Evolutionary conservation across 2,329 filamentous ascomycete genomes (phyloP).

Genomic region (Ophiostoma tasmaniense): DNA sequence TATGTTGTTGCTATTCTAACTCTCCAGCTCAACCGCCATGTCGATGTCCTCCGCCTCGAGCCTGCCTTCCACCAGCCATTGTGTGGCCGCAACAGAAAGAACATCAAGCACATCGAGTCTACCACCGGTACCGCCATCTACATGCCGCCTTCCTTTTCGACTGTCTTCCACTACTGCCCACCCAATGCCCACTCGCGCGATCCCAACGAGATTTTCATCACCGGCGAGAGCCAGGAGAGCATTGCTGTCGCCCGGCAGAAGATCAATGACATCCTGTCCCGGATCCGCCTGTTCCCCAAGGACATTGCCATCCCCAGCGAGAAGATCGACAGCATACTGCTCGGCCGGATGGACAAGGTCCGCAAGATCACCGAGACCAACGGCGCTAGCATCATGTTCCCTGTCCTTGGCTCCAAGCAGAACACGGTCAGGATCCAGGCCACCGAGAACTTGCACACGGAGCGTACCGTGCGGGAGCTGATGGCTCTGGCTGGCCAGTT

Average conservation of each 20-base stretch:
- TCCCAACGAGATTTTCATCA: conserved; percentile 89
- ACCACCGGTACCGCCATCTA: conserved; percentile 95
- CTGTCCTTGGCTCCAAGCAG: conserved; percentile 75
- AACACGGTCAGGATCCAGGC: conserved; percentile 85
- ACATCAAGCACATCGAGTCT: conserved; percentile 96
- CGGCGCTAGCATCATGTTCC: conserved; percentile 89
- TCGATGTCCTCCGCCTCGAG: conserved; percentile 76
- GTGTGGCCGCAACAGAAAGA: conserved; percentile 88
- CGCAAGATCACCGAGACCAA: conserved; percentile 97
- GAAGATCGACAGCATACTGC: conserved; percentile 90
- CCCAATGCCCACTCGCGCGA: conserved; percentile 72
- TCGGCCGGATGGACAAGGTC: conserved; percentile 88
- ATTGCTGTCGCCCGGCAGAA: conserved; percentile 87
- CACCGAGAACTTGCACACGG: conserved; percentile 84
- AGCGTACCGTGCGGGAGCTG: conserved; percentile 88
- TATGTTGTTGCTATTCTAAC: conserved; percentile 40
- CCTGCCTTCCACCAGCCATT: conserved; percentile 83
- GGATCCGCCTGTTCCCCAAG: conserved; percentile 80
- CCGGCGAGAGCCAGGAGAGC: conserved; percentile 74
- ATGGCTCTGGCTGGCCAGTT: conserved; percentile 96
- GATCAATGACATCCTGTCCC: conserved; percentile 73
- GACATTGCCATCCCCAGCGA: conserved; percentile 81
- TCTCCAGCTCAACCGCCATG: conserved; percentile 56
- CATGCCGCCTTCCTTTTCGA: conserved; percentile 89
- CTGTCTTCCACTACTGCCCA: conserved; percentile 83